phyloP scores from a whole-genome alignment of 139 green algal genomes.

The Picochlorum costavermella region DNA sequence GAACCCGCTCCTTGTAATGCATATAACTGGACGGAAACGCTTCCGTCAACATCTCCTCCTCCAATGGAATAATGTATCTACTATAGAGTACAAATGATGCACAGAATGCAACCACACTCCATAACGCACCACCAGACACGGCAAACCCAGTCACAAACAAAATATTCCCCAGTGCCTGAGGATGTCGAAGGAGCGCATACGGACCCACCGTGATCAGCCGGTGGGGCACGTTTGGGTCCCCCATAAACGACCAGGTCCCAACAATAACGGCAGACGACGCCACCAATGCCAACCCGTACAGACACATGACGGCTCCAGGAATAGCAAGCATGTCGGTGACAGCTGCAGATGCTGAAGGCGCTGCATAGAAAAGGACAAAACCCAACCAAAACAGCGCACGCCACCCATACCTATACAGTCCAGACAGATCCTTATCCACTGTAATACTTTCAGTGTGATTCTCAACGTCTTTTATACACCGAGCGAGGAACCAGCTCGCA shows the following conservation, averaged over 20 bases:
- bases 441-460: slow-evolving; percentile 7
- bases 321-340: slow-evolving; percentile 16
- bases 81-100: slow-evolving; percentile 19
- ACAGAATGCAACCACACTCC: slow-evolving; percentile 13
- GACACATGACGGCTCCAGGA: slow-evolving; percentile 14
- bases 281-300: slow-evolving; percentile 22
- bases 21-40: slow-evolving; percentile 18
- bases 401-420: slow-evolving; percentile 21
- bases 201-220: slow-evolving; percentile 17
- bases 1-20: slow-evolving; percentile 1
- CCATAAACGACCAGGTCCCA: slow-evolving; percentile 24
- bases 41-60: slow-evolving; percentile 28
- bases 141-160: slow-evolving; percentile 28
- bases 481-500: slow-evolving; percentile 6
- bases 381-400: slow-evolving; percentile 27
- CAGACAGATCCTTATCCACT: slow-evolving; percentile 10
- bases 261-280: slow-evolving; percentile 7
- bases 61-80: slow-evolving; percentile 13
- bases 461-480: slow-evolving; percentile 11
- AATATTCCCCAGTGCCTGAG: slow-evolving; percentile 29
- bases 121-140: slow-evolving; percentile 21
- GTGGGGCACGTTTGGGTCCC: slow-evolving; percentile 13
- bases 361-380: slow-evolving; percentile 31
- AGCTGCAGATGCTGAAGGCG: neutral
- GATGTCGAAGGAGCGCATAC: slow-evolving; percentile 28